Conservation (phyloP, 164 flowering plant species). For the Nymphaea colorata region DNA sequence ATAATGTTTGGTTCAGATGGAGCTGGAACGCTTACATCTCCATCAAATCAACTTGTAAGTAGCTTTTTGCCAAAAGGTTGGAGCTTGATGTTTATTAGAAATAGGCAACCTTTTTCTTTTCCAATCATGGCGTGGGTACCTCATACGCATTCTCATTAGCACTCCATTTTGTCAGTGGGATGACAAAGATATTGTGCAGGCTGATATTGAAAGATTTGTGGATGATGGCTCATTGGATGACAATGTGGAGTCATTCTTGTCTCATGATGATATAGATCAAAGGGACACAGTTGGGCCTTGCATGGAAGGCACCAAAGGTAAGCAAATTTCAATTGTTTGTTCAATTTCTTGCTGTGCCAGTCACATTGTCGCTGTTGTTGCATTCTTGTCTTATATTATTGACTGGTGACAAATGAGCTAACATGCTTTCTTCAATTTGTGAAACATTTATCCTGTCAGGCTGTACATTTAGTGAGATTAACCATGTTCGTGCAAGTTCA, state of each 20-base stretch:
- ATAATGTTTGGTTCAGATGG: slow-evolving; percentile 80
- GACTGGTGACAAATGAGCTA: not conserved
- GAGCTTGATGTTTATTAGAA: too few relatives aligned
- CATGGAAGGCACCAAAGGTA: slow-evolving; percentile 85
- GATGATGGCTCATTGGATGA: slow-evolving; percentile 92
- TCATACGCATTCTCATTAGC: slow-evolving; percentile 22
- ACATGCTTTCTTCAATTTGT: not conserved
- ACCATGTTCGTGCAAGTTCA: slow-evolving; percentile 54
- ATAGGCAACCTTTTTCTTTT: too few relatives aligned
- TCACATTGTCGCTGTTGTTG: too few relatives aligned
- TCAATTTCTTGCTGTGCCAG: not conserved
- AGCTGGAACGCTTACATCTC: slow-evolving; percentile 73
- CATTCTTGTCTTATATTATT: too few relatives aligned
- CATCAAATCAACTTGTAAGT: slow-evolving; percentile 86
- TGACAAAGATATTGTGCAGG: slow-evolving; percentile 82
- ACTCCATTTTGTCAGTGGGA: slow-evolving; percentile 70
- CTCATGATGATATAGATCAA: slow-evolving; percentile 82
- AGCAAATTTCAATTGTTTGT: not conserved
- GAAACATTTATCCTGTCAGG: slow-evolving; percentile 23
- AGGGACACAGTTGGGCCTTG: slow-evolving; percentile 71
- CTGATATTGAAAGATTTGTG: slow-evolving; percentile 83
- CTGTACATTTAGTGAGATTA: slow-evolving; percentile 63
- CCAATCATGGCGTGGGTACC: too few relatives aligned
- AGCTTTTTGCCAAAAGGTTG: too few relatives aligned
- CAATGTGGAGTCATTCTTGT: slow-evolving; percentile 89